Conservation (phyloP, 2,329 filamentous ascomycete species). For the Dactylellina drechsleri region DNA sequence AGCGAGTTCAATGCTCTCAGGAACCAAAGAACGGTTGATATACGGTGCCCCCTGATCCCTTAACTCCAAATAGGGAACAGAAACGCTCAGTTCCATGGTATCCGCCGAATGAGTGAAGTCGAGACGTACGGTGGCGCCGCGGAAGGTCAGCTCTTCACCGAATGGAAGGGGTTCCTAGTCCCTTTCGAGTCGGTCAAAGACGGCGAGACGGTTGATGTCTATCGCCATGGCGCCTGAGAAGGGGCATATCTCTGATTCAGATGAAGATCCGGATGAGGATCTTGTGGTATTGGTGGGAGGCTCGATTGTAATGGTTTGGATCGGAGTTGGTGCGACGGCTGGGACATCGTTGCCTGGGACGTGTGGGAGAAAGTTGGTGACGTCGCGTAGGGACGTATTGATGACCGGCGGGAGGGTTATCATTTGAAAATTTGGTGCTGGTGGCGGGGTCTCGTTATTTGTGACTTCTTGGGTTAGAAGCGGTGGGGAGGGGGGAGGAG, state of each 20-base stretch:
- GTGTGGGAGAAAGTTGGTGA: too few species aligned
- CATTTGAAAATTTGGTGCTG: too few species aligned
- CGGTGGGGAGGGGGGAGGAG: too few species aligned
- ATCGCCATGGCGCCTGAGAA: neutral
- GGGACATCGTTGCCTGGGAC: too few species aligned
- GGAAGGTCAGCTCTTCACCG: neutral
- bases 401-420: too few species aligned
- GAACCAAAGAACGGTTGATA: neutral
- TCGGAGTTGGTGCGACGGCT: neutral
- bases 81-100: neutral
- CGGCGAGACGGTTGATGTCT: neutral
- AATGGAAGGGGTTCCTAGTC: neutral
- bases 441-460: too few species aligned
- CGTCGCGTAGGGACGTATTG: too few species aligned
- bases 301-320: neutral
- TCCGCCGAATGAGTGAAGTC: neutral
- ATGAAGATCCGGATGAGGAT: neutral
- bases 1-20: neutral
- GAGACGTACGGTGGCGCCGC: neutral
- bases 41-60: neutral
- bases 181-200: neutral
- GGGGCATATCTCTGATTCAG: neutral
- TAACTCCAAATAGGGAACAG: neutral
- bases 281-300: neutral
- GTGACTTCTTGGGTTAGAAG: too few species aligned